Evolutionary conservation across 805 yeast genomes (phyloP), one percentile per base, ranked within the genome.

Genomic region (Dipodascopsis uninucleata): DNA sequence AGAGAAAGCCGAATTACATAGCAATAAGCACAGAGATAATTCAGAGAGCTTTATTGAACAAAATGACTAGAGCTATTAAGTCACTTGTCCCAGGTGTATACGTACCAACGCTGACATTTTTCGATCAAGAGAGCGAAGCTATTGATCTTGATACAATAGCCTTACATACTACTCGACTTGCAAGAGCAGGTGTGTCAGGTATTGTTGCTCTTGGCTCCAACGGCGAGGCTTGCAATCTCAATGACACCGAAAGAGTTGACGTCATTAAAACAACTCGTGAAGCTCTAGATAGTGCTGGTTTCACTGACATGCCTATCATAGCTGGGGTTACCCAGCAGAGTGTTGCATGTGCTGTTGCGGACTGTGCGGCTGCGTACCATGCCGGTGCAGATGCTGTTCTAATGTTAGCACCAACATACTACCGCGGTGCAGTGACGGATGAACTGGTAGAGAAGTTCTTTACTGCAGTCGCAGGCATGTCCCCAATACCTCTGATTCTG

Each of bases 181-280:
- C 66, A 31, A 56, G 63, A 16, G 66, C 62, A 49, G 79, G 79
- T 6, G 70, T 76, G 44, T 49, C 58, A 36, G 80, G 80, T 21
- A 56, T 72, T 2, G 75, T 73, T 8, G 53, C 72, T 4, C 63
- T 72, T 56, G 79, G 79, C 5, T 72, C 77, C 29, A 75, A 77
- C 10, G 80, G 79, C 28, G 79, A 76, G 57, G 70, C 70, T 49
- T 71, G 72, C 29, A 77, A 74, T 53, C 62, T 74, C 52, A 68
- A 77, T 8, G 62, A 68, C 40, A 48, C 57, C 34, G 80, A 76
- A 60, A 63, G 79, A 47, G 45, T 40, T 21, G 52, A 33, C 26
- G 46, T 56, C 17, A 50, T 51, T 42, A 28, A 50, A 22, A 56
- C 58, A 17, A 55, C 71, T 34, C 45, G 50, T 39, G 38, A 46